Base-by-base conservation (phyloP, 345 rosid genomes). In the Salix exigua region DNA sequence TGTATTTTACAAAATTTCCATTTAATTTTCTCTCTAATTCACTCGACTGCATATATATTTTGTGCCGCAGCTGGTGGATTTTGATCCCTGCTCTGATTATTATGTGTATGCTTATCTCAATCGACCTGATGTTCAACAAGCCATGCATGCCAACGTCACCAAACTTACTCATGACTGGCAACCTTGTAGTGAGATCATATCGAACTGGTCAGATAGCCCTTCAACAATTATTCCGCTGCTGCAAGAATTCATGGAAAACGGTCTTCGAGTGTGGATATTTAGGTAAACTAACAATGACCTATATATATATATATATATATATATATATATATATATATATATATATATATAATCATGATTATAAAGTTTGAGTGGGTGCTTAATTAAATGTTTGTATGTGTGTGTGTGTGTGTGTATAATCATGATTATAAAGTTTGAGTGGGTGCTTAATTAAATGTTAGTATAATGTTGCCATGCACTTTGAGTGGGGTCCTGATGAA, bases 81-180 rank as follows among this genome's bases (percentile, higher is more conserved):
- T 89, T 42, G 95, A 92, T 58, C 95, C 97, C 1, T 94, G 97
- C 85, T 86, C 87, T 51, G 95, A 87, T 46, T 31, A 86, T 30
- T 91, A 90, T 26, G 92, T 89, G 38, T 65, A 83, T 35, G 90
- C 91, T 13, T 92, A 94, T 84, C 80, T 94, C 26, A 94, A 94
- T 79, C 80, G 88, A 42, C 82, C 83, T 0, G 93, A 91, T 7
- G 97, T 92, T n/a, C 97, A 94, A 83, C 83, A 78, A 64, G 97
- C 89, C n/a, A 72, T 94, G 67, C 97, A 94, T 74, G 98, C 97
- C 51, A 94, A 92, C 66, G 87, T 87, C 44, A 94, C 97, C 5
- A 89, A 87, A 55, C 87, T 94, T 14, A 75, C 84, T 44, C 85
- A 85, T 76, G 86, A 85, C 61, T 94, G 97, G 98, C 71, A 89